Conservation (phyloP, 768 basidiomycete species). For the Tremella mesenterica region DNA sequence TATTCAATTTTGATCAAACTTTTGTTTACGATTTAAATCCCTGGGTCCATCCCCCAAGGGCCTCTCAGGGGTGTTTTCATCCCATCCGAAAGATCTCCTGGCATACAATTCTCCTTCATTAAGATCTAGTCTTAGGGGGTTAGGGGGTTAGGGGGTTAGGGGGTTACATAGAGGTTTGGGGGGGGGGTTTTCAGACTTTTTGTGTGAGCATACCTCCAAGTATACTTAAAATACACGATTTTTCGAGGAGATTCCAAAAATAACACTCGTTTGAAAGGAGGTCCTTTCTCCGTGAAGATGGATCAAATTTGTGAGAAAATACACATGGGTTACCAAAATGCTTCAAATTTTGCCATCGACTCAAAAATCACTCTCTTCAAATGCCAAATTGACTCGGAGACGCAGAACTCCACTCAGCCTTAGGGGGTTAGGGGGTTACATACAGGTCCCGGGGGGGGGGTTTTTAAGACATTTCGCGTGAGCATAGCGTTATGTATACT, state of each 20-base stretch:
- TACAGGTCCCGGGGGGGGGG: background rate
- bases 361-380: background rate
- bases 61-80: too few species aligned
- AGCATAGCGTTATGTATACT: slow-evolving; percentile 1
- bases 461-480: background rate
- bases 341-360: slow-evolving; percentile 4
- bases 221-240: slow-evolving; percentile 21
- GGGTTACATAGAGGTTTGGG: slow-evolving; percentile 42
- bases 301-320: slow-evolving; percentile 18
- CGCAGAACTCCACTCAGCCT: slow-evolving; percentile 4
- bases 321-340: slow-evolving; percentile 24
- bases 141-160: too few species aligned
- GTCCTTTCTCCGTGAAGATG: slow-evolving; percentile 12
- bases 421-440: slow-evolving; percentile 4
- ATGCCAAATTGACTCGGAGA: slow-evolving; percentile 17
- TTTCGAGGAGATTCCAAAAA: too few species aligned
- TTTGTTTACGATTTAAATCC: too few species aligned
- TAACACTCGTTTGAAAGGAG: slow-evolving; percentile 4
- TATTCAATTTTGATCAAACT: too few species aligned
- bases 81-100: too few species aligned
- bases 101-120: too few species aligned
- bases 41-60: too few species aligned
- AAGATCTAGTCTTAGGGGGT: too few species aligned
- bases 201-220: slow-evolving; percentile 12
- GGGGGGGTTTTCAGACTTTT: slow-evolving; percentile 12